Evolutionary conservation across 169 alveolate genomes (phyloP), one percentile per base, ranked within the genome.

Genomic region (Besnoitia besnoiti): DNA sequence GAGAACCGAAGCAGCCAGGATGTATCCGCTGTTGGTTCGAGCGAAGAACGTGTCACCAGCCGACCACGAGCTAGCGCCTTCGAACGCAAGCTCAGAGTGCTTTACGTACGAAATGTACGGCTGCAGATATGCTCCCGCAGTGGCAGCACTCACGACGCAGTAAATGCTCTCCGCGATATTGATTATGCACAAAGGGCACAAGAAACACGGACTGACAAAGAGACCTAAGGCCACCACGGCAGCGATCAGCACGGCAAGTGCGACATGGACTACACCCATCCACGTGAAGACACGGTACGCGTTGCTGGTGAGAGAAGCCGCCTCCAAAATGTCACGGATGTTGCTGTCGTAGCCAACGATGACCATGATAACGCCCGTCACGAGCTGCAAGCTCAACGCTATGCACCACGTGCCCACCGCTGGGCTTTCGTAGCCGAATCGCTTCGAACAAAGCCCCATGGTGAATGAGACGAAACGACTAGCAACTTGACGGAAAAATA

Each of bases 341-440:
- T 89, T 42, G 0, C 33, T 21, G 80, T 61, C 50, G 39, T 75
- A 42, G 30, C 93, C 93, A 27, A 89, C 2, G n/a, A 73, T 35
- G 8, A 89, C n/a, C 93, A 89, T 75, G 75, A 89, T 67, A 46
- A 49, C 49, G 16, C 93, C 93, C 14, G 73, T 35, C 1, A 82
- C 88, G 46, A 89, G 73, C 93, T 89, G 76, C n/a, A 89, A 40
- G 44, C 73, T 33, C 80, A 89, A 61, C 27, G 88, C 93, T 37
- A 75, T 16, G 51, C 85, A 59, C 93, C 93, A 89, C 16, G 82
- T 75, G n/a, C 93, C 93, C 75, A 89, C 93, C 0, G 79, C 93
- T 8, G 93, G 93, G 89, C 93, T 82, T 79, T 89, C 82, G 79
- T 89, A 91, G 37, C 87, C 87, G 30, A 77, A 77, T 2, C 87